Conservation (phyloP, 306 rosid genomes). For the Lupinus albus region DNA sequence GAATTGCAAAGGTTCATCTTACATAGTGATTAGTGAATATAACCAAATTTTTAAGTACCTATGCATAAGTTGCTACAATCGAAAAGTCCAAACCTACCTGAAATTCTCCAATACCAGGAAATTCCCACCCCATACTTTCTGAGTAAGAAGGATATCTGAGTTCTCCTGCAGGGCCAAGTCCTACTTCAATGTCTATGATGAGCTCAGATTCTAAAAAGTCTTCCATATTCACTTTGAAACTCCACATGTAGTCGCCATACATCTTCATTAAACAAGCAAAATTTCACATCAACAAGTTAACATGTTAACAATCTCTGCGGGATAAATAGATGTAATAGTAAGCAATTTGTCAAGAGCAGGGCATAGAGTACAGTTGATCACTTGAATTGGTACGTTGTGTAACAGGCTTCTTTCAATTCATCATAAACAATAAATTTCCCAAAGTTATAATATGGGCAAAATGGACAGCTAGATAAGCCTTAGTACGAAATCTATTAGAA, state of each 20-base stretch:
- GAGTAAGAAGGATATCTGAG: conserved; percentile 87
- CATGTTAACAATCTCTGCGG: conserved; percentile 1
- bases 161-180: conserved; percentile 95
- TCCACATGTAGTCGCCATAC: conserved; percentile 74
- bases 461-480: background rate
- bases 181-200: conserved; percentile 83
- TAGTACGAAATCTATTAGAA: background rate
- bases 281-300: conserved; percentile 21
- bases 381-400: background rate
- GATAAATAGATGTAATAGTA: background rate
- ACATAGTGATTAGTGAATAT: background rate
- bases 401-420: background rate
- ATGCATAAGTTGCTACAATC: background rate
- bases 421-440: background rate
- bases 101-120: conserved; percentile 96
- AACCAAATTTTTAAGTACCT: background rate
- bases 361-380: background rate
- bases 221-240: conserved; percentile 78
- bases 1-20: background rate
- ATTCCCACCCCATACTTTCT: conserved; percentile 65
- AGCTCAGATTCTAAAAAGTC: conserved; percentile 72
- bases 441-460: background rate
- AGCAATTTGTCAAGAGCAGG: conserved; percentile 14
- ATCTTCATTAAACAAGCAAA: conserved; percentile 46
- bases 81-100: conserved; percentile 58